Percentiles rank a stretch among this genome's conserved stretches.
These are phyloP conservation scores for Nannochloropsis limnetica DNA, from an alignment of 352 stramenopile species.

Conservation along the genomic window DNA sequence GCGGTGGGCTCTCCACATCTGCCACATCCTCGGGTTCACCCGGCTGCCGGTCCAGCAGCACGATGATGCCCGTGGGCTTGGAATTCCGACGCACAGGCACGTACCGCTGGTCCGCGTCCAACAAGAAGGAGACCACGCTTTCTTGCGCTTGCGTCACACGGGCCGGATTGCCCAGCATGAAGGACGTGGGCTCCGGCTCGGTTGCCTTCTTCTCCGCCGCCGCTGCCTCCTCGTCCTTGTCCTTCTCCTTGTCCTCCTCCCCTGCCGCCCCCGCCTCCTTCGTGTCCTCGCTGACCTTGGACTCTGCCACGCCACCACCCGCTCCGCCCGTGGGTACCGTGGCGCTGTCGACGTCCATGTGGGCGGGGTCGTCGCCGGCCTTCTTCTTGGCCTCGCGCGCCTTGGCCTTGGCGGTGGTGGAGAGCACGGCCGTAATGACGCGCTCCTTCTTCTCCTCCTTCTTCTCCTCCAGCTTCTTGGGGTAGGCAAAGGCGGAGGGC, in stretches of 20 bases:
- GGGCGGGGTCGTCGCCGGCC: slow-evolving; percentile 36
- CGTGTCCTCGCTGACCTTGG: slow-evolving; percentile 42
- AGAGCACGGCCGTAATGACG: slow-evolving; percentile 91
- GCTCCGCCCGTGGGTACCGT: neutral
- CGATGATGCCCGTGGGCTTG: slow-evolving; percentile 75
- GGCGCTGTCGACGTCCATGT: slow-evolving; percentile 36
- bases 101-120: slow-evolving; percentile 69
- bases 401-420: slow-evolving; percentile 91
- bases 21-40: slow-evolving; percentile 83
- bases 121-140: slow-evolving; percentile 68
- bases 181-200: slow-evolving; percentile 79
- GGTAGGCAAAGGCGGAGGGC: slow-evolving; percentile 91
- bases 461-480: slow-evolving; percentile 94
- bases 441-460: slow-evolving; percentile 98
- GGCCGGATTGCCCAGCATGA: slow-evolving; percentile 80
- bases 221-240: slow-evolving; percentile 52
- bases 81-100: slow-evolving; percentile 58
- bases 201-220: slow-evolving; percentile 54
- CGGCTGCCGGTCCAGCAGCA: slow-evolving; percentile 85
- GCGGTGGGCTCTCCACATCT: slow-evolving; percentile 74
- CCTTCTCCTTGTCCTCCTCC: slow-evolving; percentile 36
- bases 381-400: slow-evolving; percentile 55
- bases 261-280: slow-evolving; percentile 53
- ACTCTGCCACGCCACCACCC: neutral
- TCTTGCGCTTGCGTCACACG: slow-evolving; percentile 83